phyloP scores from a whole-genome alignment of 164 flowering plant genomes.

The Santalum album region DNA sequence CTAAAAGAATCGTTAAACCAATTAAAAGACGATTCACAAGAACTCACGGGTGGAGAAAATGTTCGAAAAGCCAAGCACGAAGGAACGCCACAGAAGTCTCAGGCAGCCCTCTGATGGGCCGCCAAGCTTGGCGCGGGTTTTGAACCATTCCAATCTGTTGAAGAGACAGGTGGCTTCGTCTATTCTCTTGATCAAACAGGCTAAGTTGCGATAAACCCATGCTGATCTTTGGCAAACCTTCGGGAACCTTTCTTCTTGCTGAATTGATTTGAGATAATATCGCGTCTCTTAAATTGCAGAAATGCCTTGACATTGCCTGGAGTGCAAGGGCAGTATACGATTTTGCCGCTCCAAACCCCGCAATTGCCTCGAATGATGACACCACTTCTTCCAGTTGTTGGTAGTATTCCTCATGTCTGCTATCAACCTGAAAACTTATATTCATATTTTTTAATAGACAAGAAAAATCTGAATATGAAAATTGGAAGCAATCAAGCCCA shows the following conservation, averaged over 20 bases:
- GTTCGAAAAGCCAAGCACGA: constrained; percentile 91
- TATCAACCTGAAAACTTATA: constrained; percentile 66
- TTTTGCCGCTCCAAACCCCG: constrained; percentile 66
- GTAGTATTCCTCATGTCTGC: constrained; percentile 60
- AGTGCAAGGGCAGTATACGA: constrained; percentile 69
- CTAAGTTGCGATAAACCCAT: constrained; percentile 46
- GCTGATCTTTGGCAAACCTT: constrained; percentile 37
- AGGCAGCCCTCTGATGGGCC: constrained; percentile 64
- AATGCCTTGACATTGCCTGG: constrained; percentile 80
- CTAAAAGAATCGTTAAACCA: no score
- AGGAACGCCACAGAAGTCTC: constrained; percentile 77
- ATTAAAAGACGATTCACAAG: not conserved
- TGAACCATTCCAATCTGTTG: constrained; percentile 60
- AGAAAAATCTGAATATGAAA: no score
- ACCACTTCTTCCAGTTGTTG: constrained; percentile 61
- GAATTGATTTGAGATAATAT: constrained; percentile 45
- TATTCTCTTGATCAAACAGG: constrained; percentile 43
- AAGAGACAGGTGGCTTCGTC: constrained; percentile 35
- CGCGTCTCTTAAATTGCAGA: constrained; percentile 57
- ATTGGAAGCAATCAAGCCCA: not conserved
- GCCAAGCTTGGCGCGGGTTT: constrained; percentile 52
- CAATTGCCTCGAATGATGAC: constrained; percentile 59
- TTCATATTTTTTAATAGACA: no score
- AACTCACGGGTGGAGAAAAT: constrained; percentile 85
- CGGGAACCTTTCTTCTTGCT: constrained; percentile 25